These are phyloP conservation scores for Mytilinidion resinicola DNA, from an alignment of 495 filamentous ascomycete species.

Conservation along the genomic window DNA sequence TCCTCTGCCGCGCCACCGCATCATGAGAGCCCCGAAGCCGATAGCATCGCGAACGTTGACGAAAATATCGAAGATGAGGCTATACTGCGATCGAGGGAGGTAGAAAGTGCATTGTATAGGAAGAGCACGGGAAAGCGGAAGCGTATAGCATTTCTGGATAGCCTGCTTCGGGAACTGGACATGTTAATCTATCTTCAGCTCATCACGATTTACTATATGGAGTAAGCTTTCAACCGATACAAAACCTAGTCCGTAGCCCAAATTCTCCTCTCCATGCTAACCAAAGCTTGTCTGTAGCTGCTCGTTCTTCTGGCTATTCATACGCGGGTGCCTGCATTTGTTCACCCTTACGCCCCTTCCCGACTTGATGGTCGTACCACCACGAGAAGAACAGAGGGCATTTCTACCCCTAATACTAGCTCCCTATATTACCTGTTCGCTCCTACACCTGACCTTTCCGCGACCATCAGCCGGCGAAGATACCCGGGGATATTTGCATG, in stretches of 20 bases:
- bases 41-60: conserved; percentile 25
- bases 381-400: conserved; percentile 35
- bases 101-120: conserved; percentile 29
- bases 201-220: conserved; percentile 81
- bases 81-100: conserved; percentile 16
- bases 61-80: conserved; percentile 19
- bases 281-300: conserved; percentile 47
- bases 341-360: conserved; percentile 77
- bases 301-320: conserved; percentile 63
- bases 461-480: conserved; percentile 65
- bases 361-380: conserved; percentile 53
- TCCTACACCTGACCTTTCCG: conserved; percentile 59
- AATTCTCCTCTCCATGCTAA: too few species aligned
- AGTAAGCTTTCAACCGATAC: conserved; percentile 51
- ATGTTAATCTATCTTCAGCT: conserved; percentile 75
- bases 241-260: too few species aligned
- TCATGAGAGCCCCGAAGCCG: conserved; percentile 17
- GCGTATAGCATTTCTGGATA: conserved; percentile 59
- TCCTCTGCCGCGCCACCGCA: conserved; percentile 40
- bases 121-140: conserved; percentile 44
- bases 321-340: conserved; percentile 66
- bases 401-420: conserved; percentile 32
- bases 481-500: conserved; percentile 75
- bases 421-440: conserved; percentile 63
- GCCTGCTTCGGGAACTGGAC: conserved; percentile 67